These are phyloP conservation scores for Waltiozyma sp. DNA, from an alignment of 1,139 yeast genomes.

Conservation along the genomic window DNA sequence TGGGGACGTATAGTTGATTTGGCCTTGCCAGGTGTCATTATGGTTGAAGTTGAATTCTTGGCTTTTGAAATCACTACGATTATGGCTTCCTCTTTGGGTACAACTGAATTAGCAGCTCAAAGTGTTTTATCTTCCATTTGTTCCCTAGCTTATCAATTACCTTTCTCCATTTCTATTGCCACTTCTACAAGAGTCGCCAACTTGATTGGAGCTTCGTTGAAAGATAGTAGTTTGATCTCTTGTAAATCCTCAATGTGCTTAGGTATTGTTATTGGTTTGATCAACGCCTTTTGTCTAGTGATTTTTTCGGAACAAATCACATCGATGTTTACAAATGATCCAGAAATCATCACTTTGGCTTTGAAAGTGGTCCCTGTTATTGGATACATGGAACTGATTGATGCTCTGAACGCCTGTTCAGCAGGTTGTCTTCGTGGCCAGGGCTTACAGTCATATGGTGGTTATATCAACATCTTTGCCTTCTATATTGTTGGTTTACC, in stretches of 20 bases:
- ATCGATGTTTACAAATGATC: conserved; percentile 56
- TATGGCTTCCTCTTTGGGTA: conserved; percentile 30
- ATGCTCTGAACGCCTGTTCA: conserved; percentile 71
- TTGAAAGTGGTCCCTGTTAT: conserved; percentile 51
- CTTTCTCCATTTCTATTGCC: conserved; percentile 31
- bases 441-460: conserved; percentile 80
- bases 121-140: conserved; percentile 31
- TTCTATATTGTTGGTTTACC: conserved; percentile 73
- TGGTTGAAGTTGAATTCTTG: conserved; percentile 33
- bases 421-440: conserved; percentile 82
- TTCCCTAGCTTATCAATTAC: conserved; percentile 29
- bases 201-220: conserved; percentile 26
- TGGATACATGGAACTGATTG: conserved; percentile 64
- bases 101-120: conserved; percentile 32
- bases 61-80: conserved; percentile 33
- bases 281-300: conserved; percentile 46
- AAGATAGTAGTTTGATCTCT: conserved; percentile 15
- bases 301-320: conserved; percentile 49
- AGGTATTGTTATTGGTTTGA: conserved; percentile 25
- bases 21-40: conserved; percentile 31
- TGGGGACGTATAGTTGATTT: conserved; percentile 27
- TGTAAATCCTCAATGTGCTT: conserved; percentile 15
- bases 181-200: conserved; percentile 32
- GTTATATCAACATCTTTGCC: conserved; percentile 62
- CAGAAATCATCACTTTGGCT: conserved; percentile 43